Evolutionary conservation across 164 flowering plant species (phyloP), one percentile per base, ranked within the genome.

Genomic region (Vitis amurensis): DNA sequence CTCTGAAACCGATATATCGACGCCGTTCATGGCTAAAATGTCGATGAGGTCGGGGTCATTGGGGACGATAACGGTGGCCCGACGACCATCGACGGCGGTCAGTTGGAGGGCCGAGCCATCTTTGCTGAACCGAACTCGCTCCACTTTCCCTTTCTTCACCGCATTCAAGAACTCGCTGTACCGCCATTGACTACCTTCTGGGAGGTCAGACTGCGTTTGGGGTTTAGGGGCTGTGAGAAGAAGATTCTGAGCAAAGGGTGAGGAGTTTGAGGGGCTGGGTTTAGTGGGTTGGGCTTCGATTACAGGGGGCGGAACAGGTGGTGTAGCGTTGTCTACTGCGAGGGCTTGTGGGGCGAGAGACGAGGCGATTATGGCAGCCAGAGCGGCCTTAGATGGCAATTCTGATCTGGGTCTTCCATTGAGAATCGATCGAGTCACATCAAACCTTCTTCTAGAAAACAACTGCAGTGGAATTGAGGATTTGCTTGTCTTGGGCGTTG

Each of bases 81-180:
- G 81, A 17, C 96, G 88, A 67, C 98, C 97, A 63, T 92, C 98
- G 11, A 91, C 85, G 63, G 98, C 97, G 15, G 98, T 89, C 27
- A 95, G 87, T 80, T 95, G 99, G 52, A 94, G 89, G 66, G 71
- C 82, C 19, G 89, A 76, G 8, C 97, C 99, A 61, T 94, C 99
- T 65, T 94, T 94, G 77, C 89, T 88, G 76, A 94, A 94, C 72
- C 99, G 80, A 8, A 92, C 99, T 61, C 99, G 73, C 76, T 94
- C 99, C 0, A 94, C 99, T 72, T 91, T 92, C 0, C 99, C 97
- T 76, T 89, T 92, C 85, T 91, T 92, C 7, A 94, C 99, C 0
- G 99, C 97, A 67, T 88, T 94, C 62, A 92, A 74, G 78, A 94
- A 94, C 80, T 94, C 99, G 72, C 99, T 92, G 86, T 94, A 94